phyloP scores from a whole-genome alignment of 192 early-diverging fungal species.

The Haplosporangium gracile region DNA sequence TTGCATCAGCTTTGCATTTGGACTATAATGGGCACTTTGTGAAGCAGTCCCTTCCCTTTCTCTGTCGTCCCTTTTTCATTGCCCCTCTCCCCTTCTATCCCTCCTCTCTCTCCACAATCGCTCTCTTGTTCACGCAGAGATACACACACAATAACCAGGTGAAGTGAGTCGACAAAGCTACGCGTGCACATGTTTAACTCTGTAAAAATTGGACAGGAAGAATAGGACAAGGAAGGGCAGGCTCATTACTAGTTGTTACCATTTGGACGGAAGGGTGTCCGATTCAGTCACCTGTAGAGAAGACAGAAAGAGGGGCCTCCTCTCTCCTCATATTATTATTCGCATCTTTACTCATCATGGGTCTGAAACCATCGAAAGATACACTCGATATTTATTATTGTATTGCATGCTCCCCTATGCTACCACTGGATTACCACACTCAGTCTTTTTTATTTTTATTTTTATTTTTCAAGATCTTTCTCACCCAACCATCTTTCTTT shows the following conservation, averaged over 20 bases:
- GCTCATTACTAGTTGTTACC: neutral
- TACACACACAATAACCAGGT: neutral
- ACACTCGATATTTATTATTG: neutral
- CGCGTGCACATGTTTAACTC: slow-evolving; percentile 3
- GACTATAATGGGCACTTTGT: neutral
- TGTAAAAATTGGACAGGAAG: neutral
- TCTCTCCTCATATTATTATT: neutral
- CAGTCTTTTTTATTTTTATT: too few relatives aligned
- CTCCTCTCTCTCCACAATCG: neutral
- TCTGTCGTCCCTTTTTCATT: neutral
- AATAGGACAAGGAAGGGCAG: neutral
- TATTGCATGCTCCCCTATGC: slow-evolving; percentile 8
- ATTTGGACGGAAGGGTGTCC: neutral
- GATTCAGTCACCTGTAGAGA: neutral
- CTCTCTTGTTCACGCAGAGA: neutral
- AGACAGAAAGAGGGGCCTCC: neutral
- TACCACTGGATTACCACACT: neutral
- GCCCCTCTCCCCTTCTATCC: neutral
- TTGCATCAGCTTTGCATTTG: neutral
- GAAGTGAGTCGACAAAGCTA: neutral
- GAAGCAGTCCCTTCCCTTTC: neutral
- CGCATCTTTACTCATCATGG: neutral
- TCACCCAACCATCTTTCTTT: slow-evolving; percentile 8
- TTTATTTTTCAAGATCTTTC: neutral
- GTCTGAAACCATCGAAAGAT: neutral